Base-by-base conservation (phyloP, 805 yeast genomes). In the Candida alai region DNA sequence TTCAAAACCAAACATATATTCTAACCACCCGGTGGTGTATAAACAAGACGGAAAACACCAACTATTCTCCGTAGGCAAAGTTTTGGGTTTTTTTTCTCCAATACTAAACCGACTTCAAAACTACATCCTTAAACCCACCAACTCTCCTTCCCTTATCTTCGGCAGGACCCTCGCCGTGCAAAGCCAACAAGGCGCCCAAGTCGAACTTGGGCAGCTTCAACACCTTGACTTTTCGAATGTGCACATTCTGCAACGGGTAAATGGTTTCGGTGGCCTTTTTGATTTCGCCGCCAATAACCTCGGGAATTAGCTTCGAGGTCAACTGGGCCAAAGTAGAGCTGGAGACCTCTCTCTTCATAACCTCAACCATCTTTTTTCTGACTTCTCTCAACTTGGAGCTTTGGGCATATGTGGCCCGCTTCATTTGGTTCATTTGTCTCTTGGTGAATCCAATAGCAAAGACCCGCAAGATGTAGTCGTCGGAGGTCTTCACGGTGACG, bases 141-240 rank as follows among this genome's bases (percentile, higher is more conserved):
- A 89, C 89, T 84, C 89, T 89, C 74, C 96, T 97, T 68, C 95
- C 87, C 72, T 93, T 95, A 69, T 89, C 96, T 66, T 81, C 76
- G 52, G 88, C 65, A 54, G 81, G 74, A 57, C 76, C 79, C 78
- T 90, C 97, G 73, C 97, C 97, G 80, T 90, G 97, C 65, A 90
- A 84, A 63, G 97, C 82, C 70, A 90, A 76, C 67, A 90, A 81
- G 64, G 94, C 74, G 73, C 96, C 96, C 64, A 90, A 82, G 72
- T 90, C 97, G 80, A 89, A 87, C 78, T 89, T 90, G 70, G 97
- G 97, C 75, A 84, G 95, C 78, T 90, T 90, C 74, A 90, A 86
- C 69, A 90, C 80, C 81, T 90, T 90, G 62, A 90, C 97, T 79
- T 90, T 90, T 81, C 97, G 89, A 73, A 90, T 85, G 83, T 88